A percentile compares a stretch with the other conserved stretches of the same genome.
phyloP scores from a whole-genome alignment of 371 early-diverging fungal species.

The Funneliformis caledonium region DNA sequence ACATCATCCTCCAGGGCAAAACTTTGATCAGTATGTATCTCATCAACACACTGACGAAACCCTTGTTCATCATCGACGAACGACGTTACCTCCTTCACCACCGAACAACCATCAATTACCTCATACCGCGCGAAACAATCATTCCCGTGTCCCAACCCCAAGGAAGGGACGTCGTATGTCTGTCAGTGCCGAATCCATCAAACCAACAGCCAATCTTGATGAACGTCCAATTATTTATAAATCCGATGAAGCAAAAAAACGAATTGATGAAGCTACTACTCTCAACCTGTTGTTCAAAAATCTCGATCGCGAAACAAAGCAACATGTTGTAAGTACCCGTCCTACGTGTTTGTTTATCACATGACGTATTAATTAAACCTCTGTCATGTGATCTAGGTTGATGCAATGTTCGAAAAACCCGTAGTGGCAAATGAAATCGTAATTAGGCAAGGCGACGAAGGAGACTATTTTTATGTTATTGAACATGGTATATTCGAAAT shows the following conservation, averaged over 20 bases:
- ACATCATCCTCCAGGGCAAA: neutral
- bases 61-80: neutral
- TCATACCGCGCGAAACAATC: slow-evolving; percentile 3
- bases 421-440: slow-evolving; percentile 77
- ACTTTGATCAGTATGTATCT: slow-evolving; percentile 23
- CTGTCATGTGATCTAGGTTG: slow-evolving; percentile 79
- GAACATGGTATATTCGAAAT: slow-evolving; percentile 83
- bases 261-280: slow-evolving; percentile 78
- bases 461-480: slow-evolving; percentile 85
- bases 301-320: slow-evolving; percentile 91
- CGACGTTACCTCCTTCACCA: neutral
- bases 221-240: slow-evolving; percentile 86
- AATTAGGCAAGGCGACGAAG: slow-evolving; percentile 87
- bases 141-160: slow-evolving; percentile 38
- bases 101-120: neutral
- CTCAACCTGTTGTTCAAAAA: slow-evolving; percentile 91
- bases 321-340: slow-evolving; percentile 86
- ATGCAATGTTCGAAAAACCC: slow-evolving; percentile 45
- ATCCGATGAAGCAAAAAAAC: slow-evolving; percentile 74
- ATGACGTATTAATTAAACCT: slow-evolving; percentile 86
- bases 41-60: slow-evolving; percentile 9
- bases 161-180: slow-evolving; percentile 87
- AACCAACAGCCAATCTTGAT: slow-evolving; percentile 78
- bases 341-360: slow-evolving; percentile 55
- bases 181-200: slow-evolving; percentile 95